Percentiles rank a stretch among this genome's conserved stretches.
Conservation (phyloP, 2,329 filamentous ascomycete species). For the Ascochyta clinopodiicola region DNA sequence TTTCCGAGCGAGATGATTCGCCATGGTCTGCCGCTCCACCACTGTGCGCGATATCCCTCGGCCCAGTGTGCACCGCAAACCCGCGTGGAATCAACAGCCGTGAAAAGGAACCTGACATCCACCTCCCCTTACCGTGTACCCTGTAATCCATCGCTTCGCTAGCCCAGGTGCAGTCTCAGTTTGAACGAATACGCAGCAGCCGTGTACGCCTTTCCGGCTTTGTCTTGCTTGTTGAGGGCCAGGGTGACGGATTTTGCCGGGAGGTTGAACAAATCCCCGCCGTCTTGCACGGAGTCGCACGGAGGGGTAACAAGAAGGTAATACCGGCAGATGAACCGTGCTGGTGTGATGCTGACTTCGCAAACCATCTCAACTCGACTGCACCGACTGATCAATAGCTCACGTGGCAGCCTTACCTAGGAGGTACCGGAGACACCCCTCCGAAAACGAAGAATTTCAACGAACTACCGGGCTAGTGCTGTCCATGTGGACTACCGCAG, state of each 20-base stretch:
- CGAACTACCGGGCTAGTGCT: background rate
- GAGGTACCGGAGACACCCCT: constrained; percentile 6
- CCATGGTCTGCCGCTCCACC: constrained; percentile 15
- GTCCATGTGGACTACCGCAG: background rate
- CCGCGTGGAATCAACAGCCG: background rate
- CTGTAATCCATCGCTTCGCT: background rate
- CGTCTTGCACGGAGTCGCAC: constrained; percentile 27
- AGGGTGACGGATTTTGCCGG: constrained; percentile 28
- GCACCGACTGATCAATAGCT: background rate
- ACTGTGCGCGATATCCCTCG: constrained; percentile 20
- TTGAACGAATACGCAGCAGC: background rate
- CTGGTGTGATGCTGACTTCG: constrained; percentile 22
- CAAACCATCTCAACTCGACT: background rate
- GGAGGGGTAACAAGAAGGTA: constrained; percentile 40
- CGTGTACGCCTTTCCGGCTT: background rate
- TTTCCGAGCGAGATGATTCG: constrained; percentile 17
- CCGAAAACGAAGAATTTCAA: background rate
- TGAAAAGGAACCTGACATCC: background rate
- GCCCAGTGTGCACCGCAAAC: constrained; percentile 20
- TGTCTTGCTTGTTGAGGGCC: background rate
- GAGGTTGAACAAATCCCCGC: constrained; percentile 31
- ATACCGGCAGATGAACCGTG: constrained; percentile 26
- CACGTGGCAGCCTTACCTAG: background rate
- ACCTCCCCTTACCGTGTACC: constrained; percentile 2
- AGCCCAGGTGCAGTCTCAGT: background rate